Conservation (phyloP, 2,329 filamentous ascomycete genomes). For the Boeremia exigua region DNA sequence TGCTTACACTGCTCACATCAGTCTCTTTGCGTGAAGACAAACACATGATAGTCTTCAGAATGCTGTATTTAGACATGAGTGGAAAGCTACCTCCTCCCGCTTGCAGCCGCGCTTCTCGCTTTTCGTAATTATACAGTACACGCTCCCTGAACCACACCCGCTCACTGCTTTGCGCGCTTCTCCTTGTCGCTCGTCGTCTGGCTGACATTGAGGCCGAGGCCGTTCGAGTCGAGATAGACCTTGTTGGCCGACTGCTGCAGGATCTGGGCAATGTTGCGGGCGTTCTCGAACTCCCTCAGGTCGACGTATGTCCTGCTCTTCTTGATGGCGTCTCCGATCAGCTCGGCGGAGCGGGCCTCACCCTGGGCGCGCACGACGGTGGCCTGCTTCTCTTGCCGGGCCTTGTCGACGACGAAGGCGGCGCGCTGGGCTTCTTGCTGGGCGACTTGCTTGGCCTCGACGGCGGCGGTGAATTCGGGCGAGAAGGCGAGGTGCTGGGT, state of each 20-base stretch:
- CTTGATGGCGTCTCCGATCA: constrained; percentile 99
- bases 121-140: constrained; percentile 34
- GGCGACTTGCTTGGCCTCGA: constrained; percentile 73
- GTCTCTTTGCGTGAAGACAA: too few species aligned
- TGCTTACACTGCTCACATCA: too few species aligned
- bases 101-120: constrained; percentile 14
- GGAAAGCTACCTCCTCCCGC: constrained; percentile 38
- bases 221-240: constrained; percentile 89
- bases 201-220: constrained; percentile 85
- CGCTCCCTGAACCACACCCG: neutral
- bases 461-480: constrained; percentile 71
- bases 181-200: constrained; percentile 51
- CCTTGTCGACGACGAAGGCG: constrained; percentile 98
- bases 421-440: constrained; percentile 95
- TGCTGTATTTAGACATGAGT: constrained; percentile 40
- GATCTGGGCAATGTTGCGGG: constrained; percentile 83
- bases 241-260: constrained; percentile 92
- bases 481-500: constrained; percentile 70
- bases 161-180: constrained; percentile 38
- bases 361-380: constrained; percentile 98
- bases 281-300: constrained; percentile 97
- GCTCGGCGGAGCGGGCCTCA: constrained; percentile 96
- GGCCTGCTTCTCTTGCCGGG: constrained; percentile 98
- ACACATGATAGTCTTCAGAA: constrained; percentile 1
- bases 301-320: constrained; percentile 97